Evolutionary conservation across 2,329 filamentous ascomycete species (phyloP).

Genomic region (Leptographium wingfieldii): DNA sequence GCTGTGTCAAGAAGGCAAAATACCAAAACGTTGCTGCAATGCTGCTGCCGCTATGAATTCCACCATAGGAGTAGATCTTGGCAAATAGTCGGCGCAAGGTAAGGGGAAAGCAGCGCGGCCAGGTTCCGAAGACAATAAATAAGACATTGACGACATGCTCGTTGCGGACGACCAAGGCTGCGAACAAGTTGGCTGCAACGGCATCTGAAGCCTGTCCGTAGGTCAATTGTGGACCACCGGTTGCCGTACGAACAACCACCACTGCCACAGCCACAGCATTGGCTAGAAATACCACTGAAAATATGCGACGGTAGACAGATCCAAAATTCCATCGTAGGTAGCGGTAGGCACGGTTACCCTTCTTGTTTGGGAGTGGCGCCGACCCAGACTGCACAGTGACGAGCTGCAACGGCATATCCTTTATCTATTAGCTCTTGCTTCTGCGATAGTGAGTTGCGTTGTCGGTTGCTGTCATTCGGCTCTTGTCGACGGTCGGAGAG

Average conservation of each 20-base stretch:
- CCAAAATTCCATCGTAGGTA: slow-evolving; percentile 17
- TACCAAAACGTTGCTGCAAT: slow-evolving; percentile 37
- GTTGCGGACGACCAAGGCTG: slow-evolving; percentile 34
- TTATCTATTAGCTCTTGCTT: background rate
- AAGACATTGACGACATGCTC: slow-evolving; percentile 39
- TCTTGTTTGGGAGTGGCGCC: background rate
- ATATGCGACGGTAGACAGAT: slow-evolving; percentile 27
- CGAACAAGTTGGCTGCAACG: slow-evolving; percentile 27
- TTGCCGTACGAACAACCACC: background rate
- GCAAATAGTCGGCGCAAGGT: background rate
- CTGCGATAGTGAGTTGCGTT: background rate
- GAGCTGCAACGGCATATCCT: background rate
- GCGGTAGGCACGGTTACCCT: too few species aligned
- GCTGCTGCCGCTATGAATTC: slow-evolving; percentile 39
- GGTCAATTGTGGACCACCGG: slow-evolving; percentile 14
- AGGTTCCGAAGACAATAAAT: slow-evolving; percentile 28
- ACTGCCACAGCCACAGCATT: background rate
- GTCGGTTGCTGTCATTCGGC: background rate
- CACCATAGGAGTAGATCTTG: slow-evolving; percentile 29
- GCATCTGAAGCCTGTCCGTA: slow-evolving; percentile 15
- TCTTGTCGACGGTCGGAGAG: too few species aligned
- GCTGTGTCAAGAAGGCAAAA: slow-evolving; percentile 21
- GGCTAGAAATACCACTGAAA: slow-evolving; percentile 21
- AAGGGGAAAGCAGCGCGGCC: slow-evolving; percentile 7
- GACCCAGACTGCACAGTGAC: background rate